Base-by-base conservation (phyloP, 2,329 filamentous ascomycete species). In the Daldinia eschscholtzii region DNA sequence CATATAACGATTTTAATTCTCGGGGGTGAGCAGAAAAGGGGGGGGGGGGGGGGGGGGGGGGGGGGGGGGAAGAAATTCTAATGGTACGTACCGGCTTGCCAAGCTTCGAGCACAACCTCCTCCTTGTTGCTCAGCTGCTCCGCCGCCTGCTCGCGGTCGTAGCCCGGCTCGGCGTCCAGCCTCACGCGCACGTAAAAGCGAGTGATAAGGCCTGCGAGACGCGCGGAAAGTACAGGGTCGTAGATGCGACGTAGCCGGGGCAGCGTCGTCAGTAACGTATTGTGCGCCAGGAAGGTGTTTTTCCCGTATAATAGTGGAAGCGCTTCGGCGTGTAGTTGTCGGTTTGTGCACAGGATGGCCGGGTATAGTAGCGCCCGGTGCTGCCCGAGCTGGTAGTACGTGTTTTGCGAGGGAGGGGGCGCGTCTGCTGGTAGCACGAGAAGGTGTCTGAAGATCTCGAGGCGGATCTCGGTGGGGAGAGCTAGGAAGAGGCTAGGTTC, bases 231-330 rank as follows among this genome's bases (percentile, higher is more conserved):
- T 10, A 74, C 64, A 73, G 60, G 81, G 70, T 26, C 79, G 80
- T 37, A 73, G 69, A 70, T 78, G 77, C 70, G 76, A 74, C 56
- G 76, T 42, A 83, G 80, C n/a, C 80, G 79, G 6, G 83, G 83
- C 65, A 82, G 81, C 2, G 76, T 70, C 5, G 82, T 77, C 7
- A 85, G 81, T 18, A 83, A 75, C 3, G 76, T 75, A 1, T 78
- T 76, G 74, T 84, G 81, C 10, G 82, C 81, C 63, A 80, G 70
- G 75, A 85, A 85, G 44, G 78, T 81, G 78, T 85, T 85, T 66
- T 67, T 67, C 23, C 73, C 66, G 76, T 85, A 85, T 46, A 85
- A 81, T 20, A 84, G 64, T 4, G 80, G 76, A 0, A 76, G 74
- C 44, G 80, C 80, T 67, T 85, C 83, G 65, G 64, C 66, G 78